Conservation (phyloP, 1,139 yeast genomes). For the Lodderomyces jiufengensis region DNA sequence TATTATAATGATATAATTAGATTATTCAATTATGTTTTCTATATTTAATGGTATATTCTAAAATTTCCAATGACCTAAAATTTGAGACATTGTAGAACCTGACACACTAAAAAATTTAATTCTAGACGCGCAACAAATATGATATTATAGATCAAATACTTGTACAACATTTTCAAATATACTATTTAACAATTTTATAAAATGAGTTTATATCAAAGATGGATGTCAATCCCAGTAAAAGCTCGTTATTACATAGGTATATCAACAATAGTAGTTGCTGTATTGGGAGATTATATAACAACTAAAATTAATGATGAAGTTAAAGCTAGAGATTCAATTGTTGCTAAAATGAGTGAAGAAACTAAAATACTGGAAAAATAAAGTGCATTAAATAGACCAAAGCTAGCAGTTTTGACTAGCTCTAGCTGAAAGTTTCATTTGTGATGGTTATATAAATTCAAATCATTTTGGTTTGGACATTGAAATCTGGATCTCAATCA, state of each 20-base stretch:
- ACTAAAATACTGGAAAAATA: not conserved
- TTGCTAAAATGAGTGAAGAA: conserved; percentile 6
- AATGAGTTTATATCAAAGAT: conserved; percentile 41
- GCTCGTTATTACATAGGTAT: conserved; percentile 52
- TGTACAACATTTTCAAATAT: not conserved
- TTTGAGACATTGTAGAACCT: too few species aligned
- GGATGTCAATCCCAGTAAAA: conserved; percentile 49
- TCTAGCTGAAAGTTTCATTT: not conserved
- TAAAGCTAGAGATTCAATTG: conserved; percentile 18
- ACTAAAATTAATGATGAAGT: conserved; percentile 44
- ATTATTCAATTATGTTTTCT: too few species aligned
- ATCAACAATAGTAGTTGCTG: conserved; percentile 52
- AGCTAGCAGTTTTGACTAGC: not conserved
- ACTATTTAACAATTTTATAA: not conserved
- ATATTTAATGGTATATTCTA: too few species aligned
- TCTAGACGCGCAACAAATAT: too few species aligned
- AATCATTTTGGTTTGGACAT: too few species aligned
- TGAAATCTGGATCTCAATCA: too few species aligned
- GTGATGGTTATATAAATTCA: too few species aligned
- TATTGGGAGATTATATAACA: conserved; percentile 48
- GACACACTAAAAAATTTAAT: too few species aligned
- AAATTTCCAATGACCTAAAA: too few species aligned
- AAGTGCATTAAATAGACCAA: not conserved
- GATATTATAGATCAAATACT: too few species aligned
- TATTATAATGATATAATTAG: too few species aligned